Percentiles rank a stretch among this genome's conserved stretches.
phyloP scores from a whole-genome alignment of 2,329 filamentous ascomycete genomes.

The Fusarium sp. region DNA sequence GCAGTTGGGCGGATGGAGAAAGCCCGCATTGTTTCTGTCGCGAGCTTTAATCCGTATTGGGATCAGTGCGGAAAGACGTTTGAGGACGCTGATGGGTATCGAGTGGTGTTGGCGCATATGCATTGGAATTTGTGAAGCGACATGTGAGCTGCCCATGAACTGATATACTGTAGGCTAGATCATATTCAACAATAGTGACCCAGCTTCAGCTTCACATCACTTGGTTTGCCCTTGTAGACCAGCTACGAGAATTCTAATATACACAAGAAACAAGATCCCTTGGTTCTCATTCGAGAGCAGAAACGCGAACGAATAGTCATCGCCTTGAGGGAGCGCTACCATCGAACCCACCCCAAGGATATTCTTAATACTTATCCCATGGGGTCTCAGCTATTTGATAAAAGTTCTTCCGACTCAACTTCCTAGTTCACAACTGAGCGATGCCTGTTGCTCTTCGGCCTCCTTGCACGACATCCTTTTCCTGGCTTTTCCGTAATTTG shows the following conservation, averaged over 20 bases:
- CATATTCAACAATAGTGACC: accelerated
- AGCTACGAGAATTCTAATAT: not conserved
- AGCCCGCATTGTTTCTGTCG: not conserved
- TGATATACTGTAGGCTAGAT: accelerated
- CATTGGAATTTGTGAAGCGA: not conserved
- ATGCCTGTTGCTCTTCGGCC: not conserved
- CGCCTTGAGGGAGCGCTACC: too few relatives aligned
- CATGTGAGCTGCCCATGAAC: accelerated
- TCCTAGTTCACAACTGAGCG: not conserved
- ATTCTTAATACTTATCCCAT: not conserved
- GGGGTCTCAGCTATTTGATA: accelerated
- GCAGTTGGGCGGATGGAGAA: not conserved
- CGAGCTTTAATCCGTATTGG: conserved; percentile 1
- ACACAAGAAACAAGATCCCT: not conserved
- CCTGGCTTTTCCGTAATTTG: not conserved
- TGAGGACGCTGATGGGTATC: not conserved
- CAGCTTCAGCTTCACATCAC: not conserved
- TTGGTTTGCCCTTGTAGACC: not conserved
- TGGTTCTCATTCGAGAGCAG: too few relatives aligned
- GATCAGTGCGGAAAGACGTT: not conserved
- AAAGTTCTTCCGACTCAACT: accelerated
- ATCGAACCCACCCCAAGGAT: not conserved
- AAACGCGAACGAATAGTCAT: too few relatives aligned
- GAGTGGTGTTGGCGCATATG: not conserved
- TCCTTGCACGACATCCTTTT: not conserved